A percentile compares a stretch with the other conserved stretches of the same genome.
Evolutionary conservation across 345 rosid species (phyloP).

Genomic region (Crucihimalaya himalaica): DNA sequence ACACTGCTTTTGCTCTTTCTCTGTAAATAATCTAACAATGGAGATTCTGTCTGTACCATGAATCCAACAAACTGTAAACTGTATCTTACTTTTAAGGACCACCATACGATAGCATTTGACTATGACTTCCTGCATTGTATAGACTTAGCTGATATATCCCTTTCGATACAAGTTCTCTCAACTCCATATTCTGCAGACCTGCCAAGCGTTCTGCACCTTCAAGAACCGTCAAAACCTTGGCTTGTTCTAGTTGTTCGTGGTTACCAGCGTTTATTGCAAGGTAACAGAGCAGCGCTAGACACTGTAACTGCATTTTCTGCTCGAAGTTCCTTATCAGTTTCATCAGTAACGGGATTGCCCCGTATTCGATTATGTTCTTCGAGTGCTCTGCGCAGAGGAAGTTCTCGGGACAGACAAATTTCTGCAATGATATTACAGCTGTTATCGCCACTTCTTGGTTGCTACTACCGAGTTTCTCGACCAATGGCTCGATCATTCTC

Average conservation of each 20-base stretch:
- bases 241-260: slow-evolving; percentile 58
- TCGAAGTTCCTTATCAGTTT: slow-evolving; percentile 64
- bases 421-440: slow-evolving; percentile 73
- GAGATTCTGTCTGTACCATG: slow-evolving; percentile 15
- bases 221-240: slow-evolving; percentile 72
- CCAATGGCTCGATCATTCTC: slow-evolving; percentile 68
- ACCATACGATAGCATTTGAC: slow-evolving; percentile 51
- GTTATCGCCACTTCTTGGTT: slow-evolving; percentile 66
- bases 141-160: slow-evolving; percentile 67
- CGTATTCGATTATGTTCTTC: slow-evolving; percentile 63
- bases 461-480: slow-evolving; percentile 51
- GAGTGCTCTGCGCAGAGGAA: slow-evolving; percentile 65
- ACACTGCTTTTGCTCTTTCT: slow-evolving; percentile 1
- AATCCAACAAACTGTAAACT: slow-evolving; percentile 17
- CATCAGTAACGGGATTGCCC: slow-evolving; percentile 60
- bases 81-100: slow-evolving; percentile 29
- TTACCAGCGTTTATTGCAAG: slow-evolving; percentile 68
- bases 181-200: slow-evolving; percentile 58
- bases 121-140: slow-evolving; percentile 56
- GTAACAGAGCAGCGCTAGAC: slow-evolving; percentile 70
- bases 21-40: slow-evolving; percentile 26
- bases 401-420: slow-evolving; percentile 66
- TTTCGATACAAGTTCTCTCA: slow-evolving; percentile 63
- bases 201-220: slow-evolving; percentile 70
- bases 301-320: slow-evolving; percentile 53